Conservation (phyloP, 2,329 filamentous ascomycete species). For the Cadophora sp. region DNA sequence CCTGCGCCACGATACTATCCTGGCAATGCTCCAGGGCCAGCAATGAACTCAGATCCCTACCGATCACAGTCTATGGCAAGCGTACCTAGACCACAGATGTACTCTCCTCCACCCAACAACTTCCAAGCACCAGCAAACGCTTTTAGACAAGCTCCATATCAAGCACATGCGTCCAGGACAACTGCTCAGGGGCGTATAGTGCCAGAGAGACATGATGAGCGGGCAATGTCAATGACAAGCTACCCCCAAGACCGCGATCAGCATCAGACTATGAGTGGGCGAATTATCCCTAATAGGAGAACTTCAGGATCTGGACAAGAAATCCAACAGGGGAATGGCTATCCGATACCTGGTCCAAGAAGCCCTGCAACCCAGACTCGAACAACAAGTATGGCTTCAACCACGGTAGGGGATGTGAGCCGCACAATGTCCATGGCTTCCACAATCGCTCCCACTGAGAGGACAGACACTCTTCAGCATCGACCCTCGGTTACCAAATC, state of each 20-base stretch:
- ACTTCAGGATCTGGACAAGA: constrained; percentile 45
- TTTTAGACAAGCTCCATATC: constrained; percentile 80
- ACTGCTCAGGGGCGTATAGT: constrained; percentile 92
- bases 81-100: constrained; percentile 74
- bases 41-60: constrained; percentile 84
- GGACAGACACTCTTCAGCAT: constrained; percentile 57
- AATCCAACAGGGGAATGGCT: constrained; percentile 40
- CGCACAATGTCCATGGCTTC: constrained; percentile 95
- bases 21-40: constrained; percentile 62
- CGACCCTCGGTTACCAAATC: constrained; percentile 60
- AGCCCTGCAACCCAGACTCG: constrained; percentile 58
- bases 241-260: constrained; percentile 78
- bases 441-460: constrained; percentile 70
- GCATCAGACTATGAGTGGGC: constrained; percentile 92
- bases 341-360: constrained; percentile 36
- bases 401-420: constrained; percentile 51
- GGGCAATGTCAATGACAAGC: constrained; percentile 95
- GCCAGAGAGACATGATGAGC: constrained; percentile 88
- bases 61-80: constrained; percentile 93
- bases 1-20: constrained; percentile 63
- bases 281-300: constrained; percentile 82
- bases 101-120: constrained; percentile 66
- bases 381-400: constrained; percentile 65
- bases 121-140: constrained; percentile 75
- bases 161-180: constrained; percentile 71